phyloP scores from a whole-genome alignment of 176 grass and related monocot genomes.

The Leersia perrieri region DNA sequence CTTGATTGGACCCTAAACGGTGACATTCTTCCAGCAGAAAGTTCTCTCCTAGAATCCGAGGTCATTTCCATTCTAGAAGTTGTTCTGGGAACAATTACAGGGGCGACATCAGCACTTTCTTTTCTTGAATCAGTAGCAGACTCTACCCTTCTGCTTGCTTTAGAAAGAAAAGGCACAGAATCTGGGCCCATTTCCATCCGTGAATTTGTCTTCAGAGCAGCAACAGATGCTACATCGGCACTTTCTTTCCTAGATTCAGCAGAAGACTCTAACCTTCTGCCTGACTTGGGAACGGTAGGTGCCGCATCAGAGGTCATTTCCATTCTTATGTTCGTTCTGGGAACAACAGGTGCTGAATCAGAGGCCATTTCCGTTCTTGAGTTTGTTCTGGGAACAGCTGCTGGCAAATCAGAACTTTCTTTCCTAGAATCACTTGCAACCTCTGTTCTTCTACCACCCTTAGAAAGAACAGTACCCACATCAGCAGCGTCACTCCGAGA shows the following conservation, averaged over 20 bases:
- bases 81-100: constrained; percentile 53
- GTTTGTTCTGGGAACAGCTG: constrained; percentile 54
- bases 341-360: constrained; percentile 43
- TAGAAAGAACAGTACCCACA: constrained; percentile 43
- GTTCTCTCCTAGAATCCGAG: constrained; percentile 73
- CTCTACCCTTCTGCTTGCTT: constrained; percentile 51
- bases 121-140: constrained; percentile 49
- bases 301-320: constrained; percentile 54
- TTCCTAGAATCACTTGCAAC: constrained; percentile 47
- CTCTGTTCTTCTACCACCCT: constrained; percentile 48
- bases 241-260: constrained; percentile 70
- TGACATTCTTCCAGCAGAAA: constrained; percentile 53
- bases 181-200: constrained; percentile 64
- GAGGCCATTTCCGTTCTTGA: constrained; percentile 56
- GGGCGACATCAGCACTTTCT: constrained; percentile 55
- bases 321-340: constrained; percentile 63
- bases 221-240: constrained; percentile 50
- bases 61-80: constrained; percentile 58
- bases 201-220: constrained; percentile 49
- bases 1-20: constrained; percentile 58
- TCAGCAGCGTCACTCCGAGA: constrained; percentile 57
- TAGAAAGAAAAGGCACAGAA: constrained; percentile 42
- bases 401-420: constrained; percentile 51
- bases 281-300: constrained; percentile 46
- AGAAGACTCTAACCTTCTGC: constrained; percentile 48